Evolutionary conservation across 306 rosid genomes (phyloP).

Genomic region (Pachyrhizus erosus): DNA sequence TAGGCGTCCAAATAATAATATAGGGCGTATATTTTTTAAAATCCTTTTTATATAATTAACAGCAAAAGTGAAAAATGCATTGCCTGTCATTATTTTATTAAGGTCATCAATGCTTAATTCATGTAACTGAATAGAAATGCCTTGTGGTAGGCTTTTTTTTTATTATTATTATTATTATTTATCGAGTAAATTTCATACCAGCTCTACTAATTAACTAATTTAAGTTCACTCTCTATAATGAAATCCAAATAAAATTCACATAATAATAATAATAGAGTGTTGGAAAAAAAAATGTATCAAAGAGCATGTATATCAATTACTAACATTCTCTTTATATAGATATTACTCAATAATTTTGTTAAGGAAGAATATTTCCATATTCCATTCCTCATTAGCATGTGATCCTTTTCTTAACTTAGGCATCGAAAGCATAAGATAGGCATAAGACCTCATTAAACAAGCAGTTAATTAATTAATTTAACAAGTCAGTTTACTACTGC

Average conservation of each 20-base stretch:
- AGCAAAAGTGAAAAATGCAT: too few species aligned
- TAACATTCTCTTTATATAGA: background rate
- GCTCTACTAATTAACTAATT: too few species aligned
- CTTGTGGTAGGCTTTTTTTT: too few species aligned
- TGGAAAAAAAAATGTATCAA: background rate
- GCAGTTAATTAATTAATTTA: background rate
- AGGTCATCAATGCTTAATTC: too few species aligned
- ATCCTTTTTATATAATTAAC: too few species aligned
- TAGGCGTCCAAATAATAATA: too few species aligned
- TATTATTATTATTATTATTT: too few species aligned
- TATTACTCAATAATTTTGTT: constrained; percentile 12
- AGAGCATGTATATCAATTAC: background rate
- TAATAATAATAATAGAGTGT: background rate
- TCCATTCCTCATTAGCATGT: constrained; percentile 11
- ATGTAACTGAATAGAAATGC: too few species aligned
- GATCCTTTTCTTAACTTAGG: background rate
- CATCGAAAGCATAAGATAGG: background rate
- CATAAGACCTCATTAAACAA: background rate
- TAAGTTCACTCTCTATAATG: background rate
- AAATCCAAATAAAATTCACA: background rate
- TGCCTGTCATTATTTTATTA: too few species aligned
- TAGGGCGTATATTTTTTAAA: too few species aligned
- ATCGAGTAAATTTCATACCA: too few species aligned
- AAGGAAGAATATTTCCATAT: background rate
- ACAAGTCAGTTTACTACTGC: background rate